These are phyloP conservation scores for Phaeosphaeria sp. DNA, from an alignment of 2,329 filamentous ascomycete genomes.

Conservation along the genomic window DNA sequence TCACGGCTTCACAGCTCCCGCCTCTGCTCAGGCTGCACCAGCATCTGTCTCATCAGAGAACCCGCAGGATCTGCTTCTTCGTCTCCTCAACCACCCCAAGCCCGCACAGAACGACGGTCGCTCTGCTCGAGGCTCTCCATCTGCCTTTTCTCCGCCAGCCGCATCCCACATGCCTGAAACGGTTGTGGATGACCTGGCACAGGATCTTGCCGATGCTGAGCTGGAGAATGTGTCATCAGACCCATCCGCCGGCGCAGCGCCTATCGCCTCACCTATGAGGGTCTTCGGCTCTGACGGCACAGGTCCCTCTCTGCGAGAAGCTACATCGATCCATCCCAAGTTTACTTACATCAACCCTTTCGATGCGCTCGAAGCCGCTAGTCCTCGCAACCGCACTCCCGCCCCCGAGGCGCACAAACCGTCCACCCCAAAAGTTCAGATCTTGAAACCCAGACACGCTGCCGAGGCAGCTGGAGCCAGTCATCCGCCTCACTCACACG, in stretches of 20 bases:
- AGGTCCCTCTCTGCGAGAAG: conserved; percentile 42
- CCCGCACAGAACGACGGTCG: conserved; percentile 42
- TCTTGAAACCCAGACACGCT: conserved; percentile 52
- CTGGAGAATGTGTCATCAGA: conserved; percentile 47
- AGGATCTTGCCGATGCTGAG: conserved; percentile 54
- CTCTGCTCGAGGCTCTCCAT: conserved; percentile 31
- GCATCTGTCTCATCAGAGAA: conserved; percentile 57
- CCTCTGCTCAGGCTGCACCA: conserved; percentile 34
- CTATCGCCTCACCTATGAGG: conserved; percentile 36
- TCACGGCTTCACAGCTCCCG: conserved; percentile 37
- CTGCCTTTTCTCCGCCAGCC: conserved; percentile 37
- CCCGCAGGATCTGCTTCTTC: conserved; percentile 84
- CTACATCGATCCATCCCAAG: conserved; percentile 50
- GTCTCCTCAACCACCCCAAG: conserved; percentile 80
- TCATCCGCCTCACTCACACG: conserved; percentile 46
- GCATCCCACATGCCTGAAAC: conserved; percentile 49
- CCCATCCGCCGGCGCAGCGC: conserved; percentile 32
- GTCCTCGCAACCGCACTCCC: conserved; percentile 61
- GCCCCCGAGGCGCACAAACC: conserved; percentile 28
- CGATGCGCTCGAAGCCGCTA: conserved; percentile 71
- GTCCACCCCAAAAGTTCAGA: conserved; percentile 50
- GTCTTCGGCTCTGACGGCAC: conserved; percentile 52
- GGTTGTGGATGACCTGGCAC: conserved; percentile 52
- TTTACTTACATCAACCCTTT: conserved; percentile 78
- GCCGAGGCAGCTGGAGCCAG: conserved; percentile 47